Evolutionary conservation across 2,329 filamentous ascomycete genomes (phyloP), one percentile per base, ranked within the genome.

Genomic region (Sarocladium brachiariae): DNA sequence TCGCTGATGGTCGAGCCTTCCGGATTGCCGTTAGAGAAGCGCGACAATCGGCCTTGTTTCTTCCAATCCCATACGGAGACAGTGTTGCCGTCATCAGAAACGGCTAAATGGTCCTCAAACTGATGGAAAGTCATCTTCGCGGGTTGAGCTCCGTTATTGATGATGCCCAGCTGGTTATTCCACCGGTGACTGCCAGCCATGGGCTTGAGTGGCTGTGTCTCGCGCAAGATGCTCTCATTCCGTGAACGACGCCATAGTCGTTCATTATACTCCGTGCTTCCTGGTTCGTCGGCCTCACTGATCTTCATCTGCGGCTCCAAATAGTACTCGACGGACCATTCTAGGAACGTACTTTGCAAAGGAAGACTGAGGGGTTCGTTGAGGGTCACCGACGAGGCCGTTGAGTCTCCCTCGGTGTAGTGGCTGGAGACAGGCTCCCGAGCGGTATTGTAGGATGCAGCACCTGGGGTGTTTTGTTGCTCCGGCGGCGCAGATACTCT

Each of bases 271-370:
- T 97, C 91, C 14, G 88, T 88, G 61, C 90, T 96, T 30, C 93
- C 93, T 13, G 93, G 93, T 63, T 99, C 93, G 59, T 99, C 93
- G 21, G 91, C 88, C 65, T 99, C 93, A 52, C 87, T 91, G 2
- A 89, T 86, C 63, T 93, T 95, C 93, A 99, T 97, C 68, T 99
- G 93, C 27, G 93, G 93, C 66, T 97, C 91, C 25, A 91, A 88
- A 76, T 97, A 99, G 65, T 99, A 97, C 66, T 92, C 92, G 39
- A 93, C 90, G 3, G 91, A 96, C 91, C 92, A 99, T 56, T 96
- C 89, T 55, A 96, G 76, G 66, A 97, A 95, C 8, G 78, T 84
- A 64, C 90, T 96, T 53, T 79, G 78, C 16, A 99, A 67, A 1
- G 93, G 93, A 24, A 97, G 77, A 11, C 25, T 33, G 5, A 47